A percentile compares a stretch with the other conserved stretches of the same genome.
phyloP scores from a whole-genome alignment of 1,284 basidiomycete genomes.

The Sphagnurus paluster region DNA sequence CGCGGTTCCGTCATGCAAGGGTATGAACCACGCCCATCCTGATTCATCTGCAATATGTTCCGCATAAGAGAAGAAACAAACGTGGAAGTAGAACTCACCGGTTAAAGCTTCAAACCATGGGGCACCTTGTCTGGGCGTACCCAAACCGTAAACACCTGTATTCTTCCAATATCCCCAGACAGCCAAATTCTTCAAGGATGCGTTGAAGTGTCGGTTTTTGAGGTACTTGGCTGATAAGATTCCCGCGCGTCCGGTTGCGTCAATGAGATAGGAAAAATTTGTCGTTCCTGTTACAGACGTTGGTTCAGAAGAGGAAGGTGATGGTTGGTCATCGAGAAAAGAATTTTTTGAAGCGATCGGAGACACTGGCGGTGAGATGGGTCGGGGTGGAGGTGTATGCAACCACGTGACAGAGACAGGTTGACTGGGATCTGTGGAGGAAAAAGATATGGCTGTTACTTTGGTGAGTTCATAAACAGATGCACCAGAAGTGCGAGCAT shows the following conservation, averaged over 20 bases:
- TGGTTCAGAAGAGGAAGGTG: slow-evolving; percentile 7
- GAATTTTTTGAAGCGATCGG: slow-evolving; percentile 26
- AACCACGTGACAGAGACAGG: slow-evolving; percentile 56
- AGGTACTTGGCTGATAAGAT: slow-evolving; percentile 66
- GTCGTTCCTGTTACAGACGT: slow-evolving; percentile 43
- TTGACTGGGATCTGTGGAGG: slow-evolving; percentile 34
- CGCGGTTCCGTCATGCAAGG: slow-evolving; percentile 64
- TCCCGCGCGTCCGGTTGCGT: slow-evolving; percentile 70
- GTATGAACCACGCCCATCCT: slow-evolving; percentile 80
- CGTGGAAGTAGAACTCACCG: slow-evolving; percentile 45
- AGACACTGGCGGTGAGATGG: slow-evolving; percentile 41
- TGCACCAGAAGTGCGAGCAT: slow-evolving; percentile 56
- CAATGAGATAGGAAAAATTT: slow-evolving; percentile 64
- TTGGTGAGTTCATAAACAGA: slow-evolving; percentile 55
- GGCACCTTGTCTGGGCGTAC: slow-evolving; percentile 56
- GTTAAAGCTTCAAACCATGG: slow-evolving; percentile 74
- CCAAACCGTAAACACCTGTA: slow-evolving; percentile 53
- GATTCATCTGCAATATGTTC: slow-evolving; percentile 55
- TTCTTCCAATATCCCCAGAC: slow-evolving; percentile 76
- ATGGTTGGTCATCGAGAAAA: slow-evolving; percentile 21
- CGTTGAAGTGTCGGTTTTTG: slow-evolving; percentile 68
- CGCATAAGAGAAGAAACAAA: background rate
- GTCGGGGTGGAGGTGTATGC: slow-evolving; percentile 39
- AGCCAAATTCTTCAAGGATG: slow-evolving; percentile 70
- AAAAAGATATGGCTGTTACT: slow-evolving; percentile 50